Base-by-base conservation (phyloP, 441 rosid genomes). In the Corymbia citriodora region DNA sequence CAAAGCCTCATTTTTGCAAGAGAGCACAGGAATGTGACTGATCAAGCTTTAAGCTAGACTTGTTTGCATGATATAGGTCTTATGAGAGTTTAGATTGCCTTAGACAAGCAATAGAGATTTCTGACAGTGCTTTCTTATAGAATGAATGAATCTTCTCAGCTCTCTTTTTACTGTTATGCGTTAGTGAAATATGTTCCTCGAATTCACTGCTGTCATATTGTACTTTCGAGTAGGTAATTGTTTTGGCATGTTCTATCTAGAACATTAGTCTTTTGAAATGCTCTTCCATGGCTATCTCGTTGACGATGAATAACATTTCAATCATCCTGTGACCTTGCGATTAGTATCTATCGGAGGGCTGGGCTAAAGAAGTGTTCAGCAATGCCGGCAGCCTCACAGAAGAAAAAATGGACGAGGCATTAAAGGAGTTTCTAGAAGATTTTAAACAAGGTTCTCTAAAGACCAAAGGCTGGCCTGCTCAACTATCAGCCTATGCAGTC, bases 301-400 rank as follows among this genome's bases (percentile, higher is more conserved):
- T 40, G 82, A 72, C 25, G 49, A 36, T 21, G 27, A 72, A 72
- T 72, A 36, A 36, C 82, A 36, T 36, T 72, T 36, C 82, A 36
- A 72, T 19, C 82, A 36, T 72, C 82, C 81, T 19, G 82, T 12
- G 49, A 72, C 48, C 15, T 72, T 36, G 82, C 82, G 14, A 72
- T 36, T 72, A 72, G 82, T 11, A 6, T 36, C 10, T 72, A 36
- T 49, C 49, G 49, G 82, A 72, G 25, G 82, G 82, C 49, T 87
- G 91, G 93, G 92, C 88, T 15, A 90, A 50, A 91, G 88, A 29
- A 50, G 91, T 90, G 72, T 61, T 94, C 17, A 88, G 59, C 5
- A 92, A 93, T 87, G 92, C 52, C 6, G 92, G 91, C 4, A 93
- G 88, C 45, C 93, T 95, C n/a, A 91, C 94, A 11, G 93, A 92